Evolutionary conservation across 768 basidiomycete genomes (phyloP).

Genomic region (Coprinellus micaceus): DNA sequence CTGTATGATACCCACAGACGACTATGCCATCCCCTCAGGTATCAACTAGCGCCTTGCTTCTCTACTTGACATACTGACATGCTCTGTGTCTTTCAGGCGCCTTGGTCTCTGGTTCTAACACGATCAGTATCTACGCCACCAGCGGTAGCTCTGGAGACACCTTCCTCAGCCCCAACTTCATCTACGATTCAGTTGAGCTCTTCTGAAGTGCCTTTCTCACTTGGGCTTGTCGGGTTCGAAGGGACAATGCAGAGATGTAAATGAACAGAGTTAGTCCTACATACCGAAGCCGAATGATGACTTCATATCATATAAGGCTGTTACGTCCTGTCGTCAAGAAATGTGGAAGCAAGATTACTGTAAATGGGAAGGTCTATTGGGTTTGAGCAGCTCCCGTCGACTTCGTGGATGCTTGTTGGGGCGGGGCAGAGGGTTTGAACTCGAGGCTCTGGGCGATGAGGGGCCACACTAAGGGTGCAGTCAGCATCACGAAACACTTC

Average conservation of each 20-base stretch:
- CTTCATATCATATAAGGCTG: neutral
- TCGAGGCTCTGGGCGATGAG: constrained; percentile 60
- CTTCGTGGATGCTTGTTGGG: constrained; percentile 7
- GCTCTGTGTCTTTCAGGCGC: constrained; percentile 18
- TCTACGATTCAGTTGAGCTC: constrained; percentile 40
- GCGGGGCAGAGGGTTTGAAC: constrained; percentile 41
- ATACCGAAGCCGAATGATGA: neutral
- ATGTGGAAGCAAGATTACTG: neutral
- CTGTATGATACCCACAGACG: constrained; percentile 22
- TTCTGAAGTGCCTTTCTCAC: constrained; percentile 21
- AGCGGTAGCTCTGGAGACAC: constrained; percentile 42
- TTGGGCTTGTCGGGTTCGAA: neutral
- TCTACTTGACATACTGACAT: neutral
- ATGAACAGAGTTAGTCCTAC: neutral
- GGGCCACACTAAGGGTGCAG: constrained; percentile 53
- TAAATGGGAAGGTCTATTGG: neutral
- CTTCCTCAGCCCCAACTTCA: constrained; percentile 45
- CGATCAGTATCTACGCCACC: constrained; percentile 39
- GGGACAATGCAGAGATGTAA: neutral
- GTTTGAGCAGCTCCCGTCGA: constrained; percentile 13
- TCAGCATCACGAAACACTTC: neutral
- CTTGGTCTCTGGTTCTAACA: constrained; percentile 39
- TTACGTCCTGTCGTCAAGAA: neutral
- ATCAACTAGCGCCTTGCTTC: neutral
- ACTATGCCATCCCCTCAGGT: constrained; percentile 41